Base-by-base conservation (phyloP, 768 basidiomycete species). In the Dictyophora rubrovolvata region DNA sequence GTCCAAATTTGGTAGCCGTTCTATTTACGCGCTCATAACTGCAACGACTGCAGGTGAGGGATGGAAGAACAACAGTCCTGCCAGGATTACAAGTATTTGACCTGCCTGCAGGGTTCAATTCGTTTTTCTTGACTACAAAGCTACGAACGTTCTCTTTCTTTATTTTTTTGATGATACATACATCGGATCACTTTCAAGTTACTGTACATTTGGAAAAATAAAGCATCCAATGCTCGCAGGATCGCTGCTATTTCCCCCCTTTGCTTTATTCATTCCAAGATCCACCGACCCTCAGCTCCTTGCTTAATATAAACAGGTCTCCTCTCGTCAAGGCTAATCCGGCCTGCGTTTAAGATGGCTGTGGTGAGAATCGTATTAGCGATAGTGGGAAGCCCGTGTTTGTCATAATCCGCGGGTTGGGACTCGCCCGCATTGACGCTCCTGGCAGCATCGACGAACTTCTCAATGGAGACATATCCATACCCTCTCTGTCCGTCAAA, bases 401-500 rank as follows among this genome's bases (percentile, higher is more conserved):
- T 70, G 71, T 96, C 92, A 71, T 84, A 95, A 60, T 89, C 85
- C 35, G 69, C 75, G 20, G 91, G 81, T 68, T 79, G 79, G 54
- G 80, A 74, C 56, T 76, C 50, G 8, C 85, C 83, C 21, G 85
- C 83, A 66, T 93, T 91, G 65, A 93, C 87, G 61, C 77, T 79
- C 54, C 85, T 80, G 48, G 86, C 83, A 17, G 88, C 89, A 68
- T 90, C 91, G 69, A 95, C 75, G 72, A 94, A 94, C 72, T 89
- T 93, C 72, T 92, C 92, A 65, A 94, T 89, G 17, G 89, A 93
- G 65, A 94, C 76, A 69, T 95, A 84, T 61, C 89, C 93, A 70
- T 96, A 96, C 16, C 93, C 93, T 59, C 86, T 82, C 73, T 94
- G 93, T 28, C 93, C 93, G 67, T 95, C 93, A 68, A 96, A 95